Conservation (phyloP, 257 asterid species). For the Capsicum rhomboideum region DNA sequence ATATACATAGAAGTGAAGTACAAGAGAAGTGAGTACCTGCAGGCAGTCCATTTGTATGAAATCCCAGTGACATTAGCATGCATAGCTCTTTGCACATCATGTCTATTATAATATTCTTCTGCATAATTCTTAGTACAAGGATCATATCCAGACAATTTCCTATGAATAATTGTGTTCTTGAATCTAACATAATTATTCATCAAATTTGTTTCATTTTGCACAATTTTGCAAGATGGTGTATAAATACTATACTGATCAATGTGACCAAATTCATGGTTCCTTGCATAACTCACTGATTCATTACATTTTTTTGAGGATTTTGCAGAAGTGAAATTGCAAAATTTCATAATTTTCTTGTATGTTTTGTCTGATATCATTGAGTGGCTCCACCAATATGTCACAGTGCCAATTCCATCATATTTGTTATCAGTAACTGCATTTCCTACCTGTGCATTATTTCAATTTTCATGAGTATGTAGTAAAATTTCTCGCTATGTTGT, state of each 20-base stretch:
- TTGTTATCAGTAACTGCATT: slow-evolving; percentile 60
- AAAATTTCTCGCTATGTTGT: no score
- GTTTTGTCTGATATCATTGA: slow-evolving; percentile 65
- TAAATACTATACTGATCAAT: slow-evolving; percentile 75
- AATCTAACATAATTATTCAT: slow-evolving; percentile 10
- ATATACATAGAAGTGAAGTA: background rate
- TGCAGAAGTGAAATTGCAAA: slow-evolving; percentile 45
- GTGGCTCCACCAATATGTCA: slow-evolving; percentile 79
- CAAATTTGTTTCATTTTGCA: background rate
- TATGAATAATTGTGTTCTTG: slow-evolving; percentile 33
- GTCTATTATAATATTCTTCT: slow-evolving; percentile 56
- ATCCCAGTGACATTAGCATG: slow-evolving; percentile 75
- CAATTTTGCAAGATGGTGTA: slow-evolving; percentile 35
- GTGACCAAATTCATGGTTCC: slow-evolving; percentile 50
- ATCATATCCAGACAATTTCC: slow-evolving; percentile 46
- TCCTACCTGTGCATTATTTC: slow-evolving; percentile 45
- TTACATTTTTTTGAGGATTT: slow-evolving; percentile 33
- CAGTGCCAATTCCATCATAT: slow-evolving; percentile 52
- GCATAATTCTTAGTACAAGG: slow-evolving; percentile 69
- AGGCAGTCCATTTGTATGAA: slow-evolving; percentile 69
- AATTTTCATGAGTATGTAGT: no score
- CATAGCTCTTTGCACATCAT: slow-evolving; percentile 74
- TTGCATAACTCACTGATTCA: slow-evolving; percentile 32
- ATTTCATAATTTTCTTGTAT: slow-evolving; percentile 34
- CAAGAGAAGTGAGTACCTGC: slow-evolving; percentile 43